These are phyloP conservation scores for Gamarada debralockiae DNA, from an alignment of 495 filamentous ascomycete species.

Conservation along the genomic window DNA sequence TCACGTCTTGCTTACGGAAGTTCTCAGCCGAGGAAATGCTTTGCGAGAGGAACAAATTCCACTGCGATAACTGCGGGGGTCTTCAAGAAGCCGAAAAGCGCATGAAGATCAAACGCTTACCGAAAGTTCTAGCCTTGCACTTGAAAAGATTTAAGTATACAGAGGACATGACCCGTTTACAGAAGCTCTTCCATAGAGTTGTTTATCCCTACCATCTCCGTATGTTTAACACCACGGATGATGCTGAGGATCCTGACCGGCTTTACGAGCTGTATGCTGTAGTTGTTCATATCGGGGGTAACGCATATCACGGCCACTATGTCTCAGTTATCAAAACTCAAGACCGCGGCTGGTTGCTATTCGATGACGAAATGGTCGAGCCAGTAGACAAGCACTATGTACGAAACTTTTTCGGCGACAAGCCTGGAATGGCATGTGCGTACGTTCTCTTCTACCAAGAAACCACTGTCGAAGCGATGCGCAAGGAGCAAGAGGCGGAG, in stretches of 20 bases:
- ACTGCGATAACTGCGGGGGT: constrained; percentile 95
- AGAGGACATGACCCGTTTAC: constrained; percentile 85
- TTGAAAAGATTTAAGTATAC: constrained; percentile 98
- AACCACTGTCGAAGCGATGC: constrained; percentile 84
- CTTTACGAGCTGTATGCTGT: constrained; percentile 97
- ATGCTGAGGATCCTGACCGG: constrained; percentile 90
- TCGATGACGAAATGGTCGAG: constrained; percentile 98
- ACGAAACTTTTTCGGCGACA: constrained; percentile 95
- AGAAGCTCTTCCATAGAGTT: constrained; percentile 95
- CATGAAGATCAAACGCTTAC: constrained; percentile 97
- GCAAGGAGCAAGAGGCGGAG: constrained; percentile 78
- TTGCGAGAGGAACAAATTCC: constrained; percentile 97
- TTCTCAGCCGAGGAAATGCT: constrained; percentile 99
- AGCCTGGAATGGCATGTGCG: constrained; percentile 85
- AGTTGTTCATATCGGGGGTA: constrained; percentile 98
- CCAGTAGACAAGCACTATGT: constrained; percentile 96
- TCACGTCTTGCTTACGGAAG: constrained; percentile 89
- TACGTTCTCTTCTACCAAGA: constrained; percentile 99
- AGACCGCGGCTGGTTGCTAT: constrained; percentile 91
- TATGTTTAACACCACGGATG: constrained; percentile 97
- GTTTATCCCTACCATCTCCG: constrained; percentile 96
- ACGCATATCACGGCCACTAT: constrained; percentile 96
- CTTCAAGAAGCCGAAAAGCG: constrained; percentile 97
- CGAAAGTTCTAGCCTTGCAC: constrained; percentile 86
- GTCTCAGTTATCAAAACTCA: constrained; percentile 97